Base-by-base conservation (phyloP, 176 grass and related monocot species). In the Oryza rufipogon region DNA sequence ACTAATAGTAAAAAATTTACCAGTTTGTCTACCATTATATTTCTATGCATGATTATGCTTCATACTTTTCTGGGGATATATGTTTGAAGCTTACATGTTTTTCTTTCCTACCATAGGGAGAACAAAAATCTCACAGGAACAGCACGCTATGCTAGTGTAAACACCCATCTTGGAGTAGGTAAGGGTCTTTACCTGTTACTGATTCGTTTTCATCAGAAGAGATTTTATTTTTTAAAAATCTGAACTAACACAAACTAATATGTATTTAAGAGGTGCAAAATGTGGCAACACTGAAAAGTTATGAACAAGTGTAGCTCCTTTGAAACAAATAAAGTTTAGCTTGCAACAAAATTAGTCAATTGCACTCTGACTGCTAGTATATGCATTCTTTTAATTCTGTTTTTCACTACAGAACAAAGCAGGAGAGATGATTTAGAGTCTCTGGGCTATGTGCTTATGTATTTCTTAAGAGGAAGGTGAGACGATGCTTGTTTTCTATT, bases 391-490 rank as follows among this genome's bases (percentile, higher is more conserved):
- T 7, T 20, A 80, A 61, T 77, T 42, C 11, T 60, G 30, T 28
- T 75, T 65, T 70, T 92, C 30, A 65, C 48, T 81, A 73, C 77
- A 96, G 94, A 96, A 89, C 94, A 96, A 91, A 96, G 94, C 84
- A 93, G 91, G 86, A 91, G 94, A 87, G 91, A 96, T 58, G 94
- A 96, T 84, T 81, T 96, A 41, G 94, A 96, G 79, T 96, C 94
- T 76, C 94, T 96, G 64, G 94, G 94, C 83, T 96, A 96, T 45
- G 89, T 96, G 34, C 79, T 96, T 51, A 96, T 96, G 89, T 96
- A 96, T 83, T 96, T 93, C 78, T 70, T 96, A 77, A 93, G 87
- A 91, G 94, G 94, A 91, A 93, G 94, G 91, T 96, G 45, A 83
- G 81, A 83, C 79, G 71, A 47, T 80, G 38, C 75, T 83, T 17